Percentiles rank a stretch among this genome's conserved stretches.
phyloP scores from a whole-genome alignment of 768 basidiomycete species.

The Lentinula raphanica region DNA sequence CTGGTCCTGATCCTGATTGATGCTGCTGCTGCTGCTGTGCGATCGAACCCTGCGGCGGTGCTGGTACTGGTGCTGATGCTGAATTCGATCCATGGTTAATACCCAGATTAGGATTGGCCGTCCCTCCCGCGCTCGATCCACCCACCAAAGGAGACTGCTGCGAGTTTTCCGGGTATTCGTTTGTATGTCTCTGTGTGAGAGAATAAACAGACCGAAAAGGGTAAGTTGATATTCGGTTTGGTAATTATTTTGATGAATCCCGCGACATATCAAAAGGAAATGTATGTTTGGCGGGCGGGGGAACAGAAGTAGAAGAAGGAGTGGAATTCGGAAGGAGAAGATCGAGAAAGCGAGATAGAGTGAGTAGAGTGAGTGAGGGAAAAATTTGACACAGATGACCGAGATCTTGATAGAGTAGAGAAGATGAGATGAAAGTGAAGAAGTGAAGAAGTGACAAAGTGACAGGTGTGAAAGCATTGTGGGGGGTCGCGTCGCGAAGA shows the following conservation, averaged over 20 bases:
- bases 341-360: conserved; percentile 4
- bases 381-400: background rate
- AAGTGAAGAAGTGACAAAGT: background rate
- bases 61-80: background rate
- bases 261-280: background rate
- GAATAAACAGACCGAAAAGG: conserved; percentile 1
- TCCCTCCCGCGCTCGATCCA: background rate
- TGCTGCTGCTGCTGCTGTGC: too few species aligned
- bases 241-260: background rate
- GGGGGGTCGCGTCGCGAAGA: conserved; percentile 1
- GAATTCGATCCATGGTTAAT: too few species aligned
- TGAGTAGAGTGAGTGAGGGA: background rate
- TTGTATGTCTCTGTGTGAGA: conserved; percentile 1
- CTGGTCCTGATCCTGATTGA: too few species aligned
- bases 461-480: background rate
- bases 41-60: background rate
- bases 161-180: background rate
- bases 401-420: background rate
- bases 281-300: background rate
- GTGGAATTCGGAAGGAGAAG: too few species aligned
- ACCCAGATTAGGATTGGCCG: background rate
- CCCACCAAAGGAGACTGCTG: background rate
- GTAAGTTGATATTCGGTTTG: background rate
- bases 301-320: background rate
- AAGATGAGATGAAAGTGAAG: background rate